Evolutionary conservation across 495 filamentous ascomycete species (phyloP).

Genomic region (Viridothelium virens): DNA sequence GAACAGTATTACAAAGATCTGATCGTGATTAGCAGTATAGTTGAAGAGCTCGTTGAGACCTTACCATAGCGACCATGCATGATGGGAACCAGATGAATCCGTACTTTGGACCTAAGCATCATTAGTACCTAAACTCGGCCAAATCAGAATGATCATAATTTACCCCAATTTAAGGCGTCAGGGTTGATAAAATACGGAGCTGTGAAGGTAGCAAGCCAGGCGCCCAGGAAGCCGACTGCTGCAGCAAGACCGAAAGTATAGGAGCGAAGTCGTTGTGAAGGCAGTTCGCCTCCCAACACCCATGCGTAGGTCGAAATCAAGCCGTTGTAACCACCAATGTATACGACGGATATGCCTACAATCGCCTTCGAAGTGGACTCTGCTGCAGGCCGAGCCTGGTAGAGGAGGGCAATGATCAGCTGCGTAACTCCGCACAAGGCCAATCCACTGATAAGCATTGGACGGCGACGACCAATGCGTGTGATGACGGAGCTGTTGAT

Average conservation of each 20-base stretch:
- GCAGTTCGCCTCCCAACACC: conserved; percentile 54
- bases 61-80: conserved; percentile 38
- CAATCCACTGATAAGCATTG: conserved; percentile 47
- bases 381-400: conserved; percentile 43
- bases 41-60: conserved; percentile 32
- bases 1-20: conserved; percentile 32
- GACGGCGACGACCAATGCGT: conserved; percentile 45
- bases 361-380: conserved; percentile 45
- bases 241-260: conserved; percentile 53
- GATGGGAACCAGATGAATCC: conserved; percentile 48
- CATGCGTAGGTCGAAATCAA: conserved; percentile 52
- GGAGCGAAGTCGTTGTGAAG: conserved; percentile 46
- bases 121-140: conserved; percentile 22
- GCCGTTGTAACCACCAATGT: conserved; percentile 51
- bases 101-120: conserved; percentile 34
- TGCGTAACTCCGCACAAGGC: conserved; percentile 47
- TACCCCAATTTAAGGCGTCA: conserved; percentile 47
- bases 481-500: conserved; percentile 49
- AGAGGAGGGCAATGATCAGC: conserved; percentile 48
- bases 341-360: conserved; percentile 48
- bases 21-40: neutral
- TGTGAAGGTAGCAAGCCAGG: conserved; percentile 52
- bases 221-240: conserved; percentile 46
- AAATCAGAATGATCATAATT: conserved; percentile 10
- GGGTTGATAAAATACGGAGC: conserved; percentile 58